Percentiles rank a stretch among this genome's conserved stretches.
Evolutionary conservation across 257 asterid genomes (phyloP).

Genomic region (Solanum pimpinellifolium): DNA sequence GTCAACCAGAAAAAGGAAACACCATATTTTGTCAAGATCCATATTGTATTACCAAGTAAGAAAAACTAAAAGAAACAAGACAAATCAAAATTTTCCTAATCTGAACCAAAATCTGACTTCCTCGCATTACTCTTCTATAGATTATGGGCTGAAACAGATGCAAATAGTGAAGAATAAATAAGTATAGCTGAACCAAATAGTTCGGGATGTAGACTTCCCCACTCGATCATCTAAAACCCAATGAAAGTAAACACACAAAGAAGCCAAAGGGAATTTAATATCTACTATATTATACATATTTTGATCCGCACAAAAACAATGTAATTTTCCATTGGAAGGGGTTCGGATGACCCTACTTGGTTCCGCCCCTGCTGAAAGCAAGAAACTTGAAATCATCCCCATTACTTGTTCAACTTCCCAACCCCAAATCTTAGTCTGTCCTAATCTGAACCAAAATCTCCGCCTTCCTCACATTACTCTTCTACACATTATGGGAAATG

Average conservation of each 20-base stretch:
- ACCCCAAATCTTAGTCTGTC: neutral
- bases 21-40: neutral
- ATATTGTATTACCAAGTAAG: neutral
- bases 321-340: neutral
- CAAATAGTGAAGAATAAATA: neutral
- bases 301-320: too few relatives aligned
- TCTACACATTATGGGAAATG: neutral
- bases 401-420: neutral
- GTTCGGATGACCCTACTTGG: neutral
- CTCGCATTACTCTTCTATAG: neutral
- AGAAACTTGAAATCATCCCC: neutral
- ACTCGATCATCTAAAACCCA: neutral
- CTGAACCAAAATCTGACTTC: neutral
- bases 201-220: neutral
- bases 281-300: too few relatives aligned
- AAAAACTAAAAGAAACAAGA: neutral
- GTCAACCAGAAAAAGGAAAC: neutral
- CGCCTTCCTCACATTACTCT: neutral
- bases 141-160: neutral
- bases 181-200: neutral
- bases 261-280: neutral
- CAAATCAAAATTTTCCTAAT: neutral
- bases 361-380: neutral
- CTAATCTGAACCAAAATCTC: neutral
- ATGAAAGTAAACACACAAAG: neutral